Evolutionary conservation across 768 basidiomycete species (phyloP).

Genomic region (Mycena rebaudengoi): DNA sequence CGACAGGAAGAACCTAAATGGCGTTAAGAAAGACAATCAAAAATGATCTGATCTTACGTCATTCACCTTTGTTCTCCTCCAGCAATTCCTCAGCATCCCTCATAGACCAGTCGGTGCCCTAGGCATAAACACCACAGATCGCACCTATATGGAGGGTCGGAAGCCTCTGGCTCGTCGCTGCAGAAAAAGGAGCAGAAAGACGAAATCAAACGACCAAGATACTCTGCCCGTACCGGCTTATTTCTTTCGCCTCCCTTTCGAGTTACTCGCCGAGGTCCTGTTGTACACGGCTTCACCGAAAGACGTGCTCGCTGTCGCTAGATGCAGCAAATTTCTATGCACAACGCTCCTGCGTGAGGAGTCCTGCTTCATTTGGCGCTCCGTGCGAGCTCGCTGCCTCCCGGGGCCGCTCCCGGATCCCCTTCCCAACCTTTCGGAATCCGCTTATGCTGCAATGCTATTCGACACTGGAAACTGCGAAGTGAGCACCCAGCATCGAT

Average conservation of each 20-base stretch:
- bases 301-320: constrained; percentile 66
- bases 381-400: constrained; percentile 48
- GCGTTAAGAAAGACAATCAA: no score
- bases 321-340: constrained; percentile 64
- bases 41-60: no score
- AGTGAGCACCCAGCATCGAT: constrained; percentile 43
- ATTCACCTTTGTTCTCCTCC: no score
- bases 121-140: no score
- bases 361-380: constrained; percentile 67
- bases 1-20: no score
- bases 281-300: constrained; percentile 58
- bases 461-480: constrained; percentile 67
- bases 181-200: constrained; percentile 2
- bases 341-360: constrained; percentile 53
- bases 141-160: no score
- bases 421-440: constrained; percentile 46
- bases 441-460: constrained; percentile 69
- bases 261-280: constrained; percentile 72
- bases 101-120: no score
- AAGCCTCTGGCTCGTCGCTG: no score
- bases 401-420: constrained; percentile 53
- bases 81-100: no score
- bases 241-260: constrained; percentile 56
- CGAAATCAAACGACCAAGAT: not conserved
- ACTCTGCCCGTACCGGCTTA: not conserved